phyloP scores from a whole-genome alignment of 1,139 yeast genomes.

The Kodamaea anthophila region DNA sequence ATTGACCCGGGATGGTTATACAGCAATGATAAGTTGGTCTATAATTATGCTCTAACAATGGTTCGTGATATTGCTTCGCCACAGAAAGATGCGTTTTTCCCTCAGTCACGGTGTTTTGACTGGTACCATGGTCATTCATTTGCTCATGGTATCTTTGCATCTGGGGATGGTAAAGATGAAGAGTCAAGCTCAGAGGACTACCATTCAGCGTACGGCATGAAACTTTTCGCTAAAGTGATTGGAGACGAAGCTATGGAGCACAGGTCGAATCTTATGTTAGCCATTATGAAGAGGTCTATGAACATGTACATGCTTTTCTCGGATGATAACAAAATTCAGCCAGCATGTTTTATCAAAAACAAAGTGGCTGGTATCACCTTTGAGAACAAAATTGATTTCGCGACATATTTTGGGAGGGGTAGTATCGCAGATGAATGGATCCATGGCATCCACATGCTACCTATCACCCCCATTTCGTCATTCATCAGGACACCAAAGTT shows the following conservation, averaged over 20 bases:
- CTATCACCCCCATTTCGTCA: slow-evolving; percentile 40
- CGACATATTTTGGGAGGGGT: slow-evolving; percentile 42
- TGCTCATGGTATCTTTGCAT: slow-evolving; percentile 41
- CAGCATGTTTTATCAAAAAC: slow-evolving; percentile 30
- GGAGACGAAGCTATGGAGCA: slow-evolving; percentile 31
- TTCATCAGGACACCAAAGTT: slow-evolving; percentile 30
- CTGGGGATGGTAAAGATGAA: slow-evolving; percentile 44
- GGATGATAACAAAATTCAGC: slow-evolving; percentile 36
- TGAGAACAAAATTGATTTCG: slow-evolving; percentile 40
- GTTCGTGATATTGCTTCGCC: slow-evolving; percentile 41
- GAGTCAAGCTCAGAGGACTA: slow-evolving; percentile 44
- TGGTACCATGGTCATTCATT: slow-evolving; percentile 45
- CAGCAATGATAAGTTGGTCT: slow-evolving; percentile 22
- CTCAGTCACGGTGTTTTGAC: slow-evolving; percentile 38
- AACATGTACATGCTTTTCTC: slow-evolving; percentile 39
- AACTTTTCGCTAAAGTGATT: slow-evolving; percentile 31
- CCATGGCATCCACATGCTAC: slow-evolving; percentile 45
- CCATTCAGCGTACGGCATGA: slow-evolving; percentile 40
- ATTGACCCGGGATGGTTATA: slow-evolving; percentile 42
- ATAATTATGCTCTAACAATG: slow-evolving; percentile 28
- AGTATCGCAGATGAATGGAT: slow-evolving; percentile 41
- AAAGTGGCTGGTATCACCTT: slow-evolving; percentile 43
- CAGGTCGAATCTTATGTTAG: slow-evolving; percentile 37
- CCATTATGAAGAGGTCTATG: slow-evolving; percentile 37
- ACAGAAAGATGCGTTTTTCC: slow-evolving; percentile 29